Conservation (phyloP, 129 eudicot species). For the Tagetes erecta region DNA sequence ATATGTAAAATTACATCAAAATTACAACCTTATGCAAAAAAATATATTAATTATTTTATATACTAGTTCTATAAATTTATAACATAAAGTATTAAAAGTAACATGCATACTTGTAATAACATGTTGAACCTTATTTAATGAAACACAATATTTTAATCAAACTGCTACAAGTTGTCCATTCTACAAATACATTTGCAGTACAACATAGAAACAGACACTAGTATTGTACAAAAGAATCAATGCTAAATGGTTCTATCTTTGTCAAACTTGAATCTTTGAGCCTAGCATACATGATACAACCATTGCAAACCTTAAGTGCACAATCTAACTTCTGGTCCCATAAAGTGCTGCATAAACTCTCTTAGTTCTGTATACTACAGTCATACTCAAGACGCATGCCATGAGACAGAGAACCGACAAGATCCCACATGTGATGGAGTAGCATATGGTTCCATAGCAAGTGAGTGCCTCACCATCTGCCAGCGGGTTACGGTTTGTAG, state of each 20-base stretch:
- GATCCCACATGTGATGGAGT: conserved; percentile 63
- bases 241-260: conserved; percentile 27
- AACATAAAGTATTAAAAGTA: too few relatives aligned
- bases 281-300: conserved; percentile 1
- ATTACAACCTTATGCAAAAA: too few relatives aligned
- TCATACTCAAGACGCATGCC: conserved; percentile 56
- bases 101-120: too few relatives aligned
- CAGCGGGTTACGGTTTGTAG: background rate
- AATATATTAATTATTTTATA: too few relatives aligned
- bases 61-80: too few relatives aligned
- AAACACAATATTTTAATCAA: background rate
- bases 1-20: too few relatives aligned
- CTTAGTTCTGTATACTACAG: conserved; percentile 63
- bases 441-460: conserved; percentile 66
- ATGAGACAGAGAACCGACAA: conserved; percentile 58
- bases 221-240: conserved; percentile 31
- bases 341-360: conserved; percentile 58
- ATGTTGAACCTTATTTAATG: background rate
- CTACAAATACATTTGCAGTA: conserved; percentile 20
- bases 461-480: conserved; percentile 44
- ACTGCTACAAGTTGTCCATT: conserved; percentile 6
- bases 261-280: conserved; percentile 17
- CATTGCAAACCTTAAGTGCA: background rate
- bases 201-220: conserved; percentile 12
- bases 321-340: conserved; percentile 33